phyloP scores from a whole-genome alignment of 2,329 filamentous ascomycete genomes.

The Diaporthe amygdali region DNA sequence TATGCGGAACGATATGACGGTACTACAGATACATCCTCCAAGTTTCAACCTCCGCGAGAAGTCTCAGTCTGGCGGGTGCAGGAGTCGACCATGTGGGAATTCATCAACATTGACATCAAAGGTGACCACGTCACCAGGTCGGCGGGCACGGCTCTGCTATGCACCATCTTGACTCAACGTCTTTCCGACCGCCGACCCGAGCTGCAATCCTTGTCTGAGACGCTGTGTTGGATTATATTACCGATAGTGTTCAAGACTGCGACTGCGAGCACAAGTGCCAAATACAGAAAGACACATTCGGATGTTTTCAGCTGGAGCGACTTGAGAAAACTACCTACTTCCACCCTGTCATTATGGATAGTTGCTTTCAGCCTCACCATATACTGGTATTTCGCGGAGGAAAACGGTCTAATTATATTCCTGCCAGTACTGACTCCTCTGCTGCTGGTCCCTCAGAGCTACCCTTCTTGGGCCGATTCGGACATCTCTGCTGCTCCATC shows the following conservation, averaged over 20 bases:
- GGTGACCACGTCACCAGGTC: conserved; percentile 26
- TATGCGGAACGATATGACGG: neutral
- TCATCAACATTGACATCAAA: neutral
- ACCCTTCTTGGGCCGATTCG: conserved; percentile 18
- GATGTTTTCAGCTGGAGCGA: neutral
- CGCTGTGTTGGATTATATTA: conserved; percentile 38
- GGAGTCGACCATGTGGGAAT: neutral
- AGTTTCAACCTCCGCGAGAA: neutral
- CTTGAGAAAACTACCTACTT: neutral
- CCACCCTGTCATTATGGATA: conserved; percentile 20
- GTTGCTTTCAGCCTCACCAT: conserved; percentile 27
- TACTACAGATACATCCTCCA: neutral
- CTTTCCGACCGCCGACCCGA: conserved; percentile 31
- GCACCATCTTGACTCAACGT: conserved; percentile 29
- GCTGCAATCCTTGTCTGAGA: conserved; percentile 35
- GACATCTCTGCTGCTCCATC: neutral
- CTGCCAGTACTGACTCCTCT: conserved; percentile 39
- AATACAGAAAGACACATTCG: neutral
- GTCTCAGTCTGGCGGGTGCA: neutral
- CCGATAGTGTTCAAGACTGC: conserved; percentile 28
- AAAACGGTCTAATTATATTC: conserved; percentile 25
- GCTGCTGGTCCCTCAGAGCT: conserved; percentile 32
- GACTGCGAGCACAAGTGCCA: conserved; percentile 3
- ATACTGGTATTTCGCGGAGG: conserved; percentile 30
- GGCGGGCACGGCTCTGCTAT: conserved; percentile 32